phyloP scores from a whole-genome alignment of 441 rosid genomes.

The Macaranga tanarius region DNA sequence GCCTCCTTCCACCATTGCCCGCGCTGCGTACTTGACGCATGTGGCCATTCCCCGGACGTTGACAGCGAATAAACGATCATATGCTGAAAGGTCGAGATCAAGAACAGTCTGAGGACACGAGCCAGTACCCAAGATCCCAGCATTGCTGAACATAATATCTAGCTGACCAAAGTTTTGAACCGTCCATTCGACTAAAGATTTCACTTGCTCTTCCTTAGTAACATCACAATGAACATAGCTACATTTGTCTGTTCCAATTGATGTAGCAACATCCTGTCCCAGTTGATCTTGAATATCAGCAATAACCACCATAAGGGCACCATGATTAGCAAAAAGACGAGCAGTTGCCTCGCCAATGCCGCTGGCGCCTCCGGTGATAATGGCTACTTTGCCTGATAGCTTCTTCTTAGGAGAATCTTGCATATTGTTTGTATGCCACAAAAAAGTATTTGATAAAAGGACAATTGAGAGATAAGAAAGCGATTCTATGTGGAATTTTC shows the following conservation, averaged over 20 bases:
- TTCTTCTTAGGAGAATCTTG: constrained; percentile 17
- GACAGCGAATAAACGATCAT: constrained; percentile 14
- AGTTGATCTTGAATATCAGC: constrained; percentile 43
- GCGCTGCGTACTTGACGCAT: constrained; percentile 41
- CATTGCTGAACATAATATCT: constrained; percentile 50
- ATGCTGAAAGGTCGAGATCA: constrained; percentile 25
- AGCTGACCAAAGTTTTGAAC: constrained; percentile 31
- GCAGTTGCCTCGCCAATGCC: constrained; percentile 50
- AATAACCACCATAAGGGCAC: constrained; percentile 33
- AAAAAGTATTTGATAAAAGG: not conserved
- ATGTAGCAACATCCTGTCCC: constrained; percentile 36
- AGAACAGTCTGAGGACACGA: constrained; percentile 30
- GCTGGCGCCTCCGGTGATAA: constrained; percentile 50
- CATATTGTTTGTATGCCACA: not conserved
- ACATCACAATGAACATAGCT: constrained; percentile 42
- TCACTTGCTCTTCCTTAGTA: constrained; percentile 39
- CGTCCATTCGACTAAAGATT: constrained; percentile 33
- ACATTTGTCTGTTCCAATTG: constrained; percentile 32
- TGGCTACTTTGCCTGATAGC: constrained; percentile 44
- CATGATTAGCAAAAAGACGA: constrained; percentile 35
- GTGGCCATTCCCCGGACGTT: constrained; percentile 38
- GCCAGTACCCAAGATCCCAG: constrained; percentile 25
- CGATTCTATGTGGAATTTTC: not conserved
- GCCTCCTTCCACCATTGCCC: constrained; percentile 35
- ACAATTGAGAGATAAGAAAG: not conserved